Conservation (phyloP, 2,329 filamentous ascomycete species). For the Thelonectria blattea region DNA sequence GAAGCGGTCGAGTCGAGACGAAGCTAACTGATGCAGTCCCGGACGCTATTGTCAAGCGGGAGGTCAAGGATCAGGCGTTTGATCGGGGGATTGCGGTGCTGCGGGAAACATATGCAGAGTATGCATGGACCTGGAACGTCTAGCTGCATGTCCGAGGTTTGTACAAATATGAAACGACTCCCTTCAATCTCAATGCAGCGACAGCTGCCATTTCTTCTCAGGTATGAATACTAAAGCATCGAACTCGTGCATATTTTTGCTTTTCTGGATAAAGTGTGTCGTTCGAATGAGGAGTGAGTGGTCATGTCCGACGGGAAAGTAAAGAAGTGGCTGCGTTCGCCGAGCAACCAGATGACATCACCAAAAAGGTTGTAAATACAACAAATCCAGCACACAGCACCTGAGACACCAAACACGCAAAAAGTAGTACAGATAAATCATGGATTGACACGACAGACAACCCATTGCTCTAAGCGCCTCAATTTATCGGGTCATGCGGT, state of each 20-base stretch:
- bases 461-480: slow-evolving; percentile 18
- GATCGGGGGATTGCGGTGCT: slow-evolving; percentile 25
- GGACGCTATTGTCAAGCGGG: slow-evolving; percentile 23
- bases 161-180: background rate
- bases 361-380: slow-evolving; percentile 22
- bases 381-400: background rate
- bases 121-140: slow-evolving; percentile 29
- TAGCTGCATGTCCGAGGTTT: background rate
- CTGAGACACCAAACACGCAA: slow-evolving; percentile 10
- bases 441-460: slow-evolving; percentile 6
- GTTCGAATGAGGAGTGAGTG: too few relatives aligned
- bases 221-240: too few relatives aligned
- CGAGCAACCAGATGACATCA: slow-evolving; percentile 31
- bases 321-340: background rate
- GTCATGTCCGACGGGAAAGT: background rate
- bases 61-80: slow-evolving; percentile 26
- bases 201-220: too few relatives aligned
- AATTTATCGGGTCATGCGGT: slow-evolving; percentile 25
- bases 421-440: slow-evolving; percentile 1
- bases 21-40: slow-evolving; percentile 24
- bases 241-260: too few relatives aligned
- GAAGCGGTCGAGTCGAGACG: background rate
- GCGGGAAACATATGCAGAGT: slow-evolving; percentile 21
- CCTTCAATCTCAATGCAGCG: background rate
- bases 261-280: too few relatives aligned